Conservation (phyloP, 164 flowering plant species). For the Litsea cubeba region DNA sequence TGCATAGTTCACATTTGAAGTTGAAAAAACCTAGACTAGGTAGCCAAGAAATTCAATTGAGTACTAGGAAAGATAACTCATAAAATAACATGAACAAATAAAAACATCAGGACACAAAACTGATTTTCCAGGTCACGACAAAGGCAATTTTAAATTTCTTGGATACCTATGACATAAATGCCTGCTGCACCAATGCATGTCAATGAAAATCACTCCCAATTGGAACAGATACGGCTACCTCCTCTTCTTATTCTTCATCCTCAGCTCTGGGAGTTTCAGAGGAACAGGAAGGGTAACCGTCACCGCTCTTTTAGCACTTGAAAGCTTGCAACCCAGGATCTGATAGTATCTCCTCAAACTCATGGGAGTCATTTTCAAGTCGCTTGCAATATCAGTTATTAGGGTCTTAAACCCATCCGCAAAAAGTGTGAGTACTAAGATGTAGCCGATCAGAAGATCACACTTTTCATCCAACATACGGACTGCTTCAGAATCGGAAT, state of each 20-base stretch:
- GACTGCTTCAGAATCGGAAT: conserved; percentile 23
- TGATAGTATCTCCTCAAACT: conserved; percentile 37
- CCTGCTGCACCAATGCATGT: not conserved
- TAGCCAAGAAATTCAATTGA: too few species aligned
- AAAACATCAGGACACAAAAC: too few species aligned
- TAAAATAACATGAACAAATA: too few species aligned
- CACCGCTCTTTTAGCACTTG: conserved; percentile 18
- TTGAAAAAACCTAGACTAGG: too few species aligned
- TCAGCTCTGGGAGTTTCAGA: conserved; percentile 43
- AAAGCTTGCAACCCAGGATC: conserved; percentile 65
- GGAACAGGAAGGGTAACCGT: conserved; percentile 61
- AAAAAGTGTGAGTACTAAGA: conserved; percentile 70
- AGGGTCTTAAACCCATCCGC: conserved; percentile 61
- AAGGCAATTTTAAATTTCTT: too few species aligned
- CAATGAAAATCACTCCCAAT: not conserved
- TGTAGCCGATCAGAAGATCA: conserved; percentile 58
- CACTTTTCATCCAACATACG: conserved; percentile 42
- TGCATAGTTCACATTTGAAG: too few species aligned
- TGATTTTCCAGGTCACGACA: too few species aligned
- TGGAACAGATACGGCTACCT: not conserved
- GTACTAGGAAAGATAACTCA: too few species aligned
- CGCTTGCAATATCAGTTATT: conserved; percentile 63
- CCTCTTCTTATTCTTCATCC: conserved; percentile 1
- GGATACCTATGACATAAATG: too few species aligned
- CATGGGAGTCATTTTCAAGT: conserved; percentile 45